Evolutionary conservation across 305 asterid genomes (phyloP).

Genomic region (Stenogyne calaminthoides): DNA sequence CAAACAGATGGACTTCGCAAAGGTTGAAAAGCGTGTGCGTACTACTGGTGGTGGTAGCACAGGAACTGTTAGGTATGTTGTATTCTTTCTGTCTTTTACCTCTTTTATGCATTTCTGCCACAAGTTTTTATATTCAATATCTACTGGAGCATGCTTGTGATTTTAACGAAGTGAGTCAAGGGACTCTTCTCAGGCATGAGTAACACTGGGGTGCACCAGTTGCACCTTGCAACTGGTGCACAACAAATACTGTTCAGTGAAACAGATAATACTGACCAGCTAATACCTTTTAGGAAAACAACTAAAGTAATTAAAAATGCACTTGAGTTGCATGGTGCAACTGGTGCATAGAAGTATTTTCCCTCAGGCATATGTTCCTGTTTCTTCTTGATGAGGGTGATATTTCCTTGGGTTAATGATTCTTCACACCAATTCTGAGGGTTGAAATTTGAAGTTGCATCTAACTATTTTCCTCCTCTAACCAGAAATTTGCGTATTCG

Average conservation of each 20-base stretch:
- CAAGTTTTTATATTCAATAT: background rate
- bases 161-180: background rate
- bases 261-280: too few species aligned
- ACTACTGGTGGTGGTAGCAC: constrained; percentile 99
- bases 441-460: constrained; percentile 14
- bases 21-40: constrained; percentile 99
- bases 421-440: background rate
- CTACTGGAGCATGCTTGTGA: background rate
- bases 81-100: constrained; percentile 17
- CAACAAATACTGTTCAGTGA: too few species aligned
- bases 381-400: constrained; percentile 15
- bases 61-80: constrained; percentile 85
- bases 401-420: background rate
- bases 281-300: too few species aligned
- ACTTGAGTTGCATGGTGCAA: too few species aligned
- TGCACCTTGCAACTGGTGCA: too few species aligned
- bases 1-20: constrained; percentile 99
- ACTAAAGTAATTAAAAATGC: too few species aligned
- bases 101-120: background rate
- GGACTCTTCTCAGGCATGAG: background rate
- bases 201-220: too few species aligned
- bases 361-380: background rate
- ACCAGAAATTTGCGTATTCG: constrained; percentile 92
- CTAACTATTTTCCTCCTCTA: constrained; percentile 15
- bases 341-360: too few species aligned